Conservation (phyloP, 805 yeast species). For the Wickerhamomyces silvicola region DNA sequence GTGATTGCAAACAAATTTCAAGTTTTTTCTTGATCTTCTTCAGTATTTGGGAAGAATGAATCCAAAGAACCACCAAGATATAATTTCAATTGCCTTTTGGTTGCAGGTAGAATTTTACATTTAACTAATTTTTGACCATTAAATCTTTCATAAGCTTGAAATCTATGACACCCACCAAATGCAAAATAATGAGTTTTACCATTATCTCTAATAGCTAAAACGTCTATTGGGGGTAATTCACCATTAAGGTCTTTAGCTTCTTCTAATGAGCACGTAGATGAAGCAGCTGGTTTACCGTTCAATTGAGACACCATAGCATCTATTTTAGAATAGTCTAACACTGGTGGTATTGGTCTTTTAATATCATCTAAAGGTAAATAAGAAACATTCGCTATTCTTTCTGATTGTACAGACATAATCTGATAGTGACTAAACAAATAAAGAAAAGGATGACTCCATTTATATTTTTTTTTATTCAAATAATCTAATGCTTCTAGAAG, state of each 20-base stretch:
- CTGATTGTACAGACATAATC: conserved; percentile 65
- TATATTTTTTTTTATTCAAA: neutral
- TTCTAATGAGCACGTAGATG: conserved; percentile 48
- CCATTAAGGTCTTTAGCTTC: conserved; percentile 37
- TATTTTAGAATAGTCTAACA: conserved; percentile 65
- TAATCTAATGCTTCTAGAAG: neutral
- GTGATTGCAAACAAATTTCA: neutral
- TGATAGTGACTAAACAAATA: too few species aligned
- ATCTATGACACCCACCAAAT: conserved; percentile 87
- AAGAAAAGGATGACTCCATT: too few species aligned
- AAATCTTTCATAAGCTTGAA: conserved; percentile 71
- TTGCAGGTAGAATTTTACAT: conserved; percentile 70
- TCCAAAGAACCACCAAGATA: conserved; percentile 70
- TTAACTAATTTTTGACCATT: conserved; percentile 48
- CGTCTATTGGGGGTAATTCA: conserved; percentile 79
- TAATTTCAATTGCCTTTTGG: conserved; percentile 56
- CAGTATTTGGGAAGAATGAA: conserved; percentile 18
- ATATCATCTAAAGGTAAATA: conserved; percentile 64
- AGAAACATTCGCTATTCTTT: conserved; percentile 41
- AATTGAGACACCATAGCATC: conserved; percentile 73
- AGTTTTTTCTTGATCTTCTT: conserved; percentile 4
- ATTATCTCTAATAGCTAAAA: conserved; percentile 55
- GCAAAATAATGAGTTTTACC: conserved; percentile 67
- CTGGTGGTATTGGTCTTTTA: conserved; percentile 81
- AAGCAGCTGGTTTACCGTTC: conserved; percentile 56